Conservation (phyloP, 2,329 filamentous ascomycete genomes). For the Fusarium metavorans region DNA sequence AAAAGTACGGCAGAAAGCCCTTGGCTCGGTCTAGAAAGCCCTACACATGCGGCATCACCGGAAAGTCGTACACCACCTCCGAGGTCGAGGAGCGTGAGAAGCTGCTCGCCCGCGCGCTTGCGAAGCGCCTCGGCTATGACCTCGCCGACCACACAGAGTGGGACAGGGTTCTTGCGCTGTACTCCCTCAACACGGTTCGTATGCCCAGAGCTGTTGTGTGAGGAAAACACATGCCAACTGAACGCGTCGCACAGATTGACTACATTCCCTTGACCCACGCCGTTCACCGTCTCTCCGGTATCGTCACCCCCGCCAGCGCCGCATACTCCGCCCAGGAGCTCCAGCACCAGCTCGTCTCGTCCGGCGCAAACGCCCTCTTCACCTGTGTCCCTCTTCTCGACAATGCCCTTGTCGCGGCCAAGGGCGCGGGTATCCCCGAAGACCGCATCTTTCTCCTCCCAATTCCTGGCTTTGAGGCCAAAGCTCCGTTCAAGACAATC, state of each 20-base stretch:
- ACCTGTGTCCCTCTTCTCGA: conserved; percentile 76
- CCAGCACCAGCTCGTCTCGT: conserved; percentile 77
- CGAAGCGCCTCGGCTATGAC: conserved; percentile 77
- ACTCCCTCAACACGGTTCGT: conserved; percentile 82
- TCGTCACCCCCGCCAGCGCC: conserved; percentile 81
- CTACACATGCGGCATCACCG: conserved; percentile 82
- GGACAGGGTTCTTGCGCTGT: conserved; percentile 83
- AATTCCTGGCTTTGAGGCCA: conserved; percentile 67
- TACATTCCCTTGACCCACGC: conserved; percentile 80
- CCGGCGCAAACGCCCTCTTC: conserved; percentile 76
- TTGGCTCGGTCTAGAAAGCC: conserved; percentile 74
- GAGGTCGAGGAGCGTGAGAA: conserved; percentile 77
- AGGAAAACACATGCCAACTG: not conserved
- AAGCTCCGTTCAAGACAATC: conserved; percentile 71
- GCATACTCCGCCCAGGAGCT: conserved; percentile 78
- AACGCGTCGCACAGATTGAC: conserved; percentile 69
- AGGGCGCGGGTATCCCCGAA: conserved; percentile 71
- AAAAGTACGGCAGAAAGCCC: conserved; percentile 75
- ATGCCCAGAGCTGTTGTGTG: not conserved
- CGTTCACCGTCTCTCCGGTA: conserved; percentile 78
- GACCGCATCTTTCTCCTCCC: conserved; percentile 77
- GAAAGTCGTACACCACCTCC: conserved; percentile 71
- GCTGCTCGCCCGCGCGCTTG: conserved; percentile 74
- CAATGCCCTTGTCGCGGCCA: conserved; percentile 73
- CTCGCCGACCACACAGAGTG: conserved; percentile 80